phyloP scores from a whole-genome alignment of 108 stramenopile species.

The Nitzschia sp. region DNA sequence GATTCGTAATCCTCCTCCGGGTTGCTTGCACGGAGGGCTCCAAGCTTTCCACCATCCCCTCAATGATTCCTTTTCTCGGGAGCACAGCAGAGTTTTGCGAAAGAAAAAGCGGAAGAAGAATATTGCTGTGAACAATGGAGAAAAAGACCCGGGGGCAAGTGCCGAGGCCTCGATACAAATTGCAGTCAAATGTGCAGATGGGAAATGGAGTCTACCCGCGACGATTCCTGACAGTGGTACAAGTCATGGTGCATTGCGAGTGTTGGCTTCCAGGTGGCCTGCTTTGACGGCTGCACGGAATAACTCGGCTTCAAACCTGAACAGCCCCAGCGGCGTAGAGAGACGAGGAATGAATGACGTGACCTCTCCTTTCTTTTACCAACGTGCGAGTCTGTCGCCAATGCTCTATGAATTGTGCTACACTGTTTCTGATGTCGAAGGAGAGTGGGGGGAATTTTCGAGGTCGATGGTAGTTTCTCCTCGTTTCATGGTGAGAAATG shows the following conservation, averaged over 20 bases:
- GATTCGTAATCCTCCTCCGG: background rate
- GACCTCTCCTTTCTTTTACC: slow-evolving; percentile 2
- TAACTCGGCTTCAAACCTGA: background rate
- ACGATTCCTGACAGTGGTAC: slow-evolving; percentile 50
- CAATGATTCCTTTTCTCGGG: slow-evolving; percentile 31
- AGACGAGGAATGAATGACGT: slow-evolving; percentile 2
- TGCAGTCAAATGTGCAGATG: slow-evolving; percentile 47
- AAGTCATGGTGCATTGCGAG: slow-evolving; percentile 53
- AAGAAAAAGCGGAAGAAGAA: slow-evolving; percentile 16
- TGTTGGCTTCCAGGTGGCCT: slow-evolving; percentile 63
- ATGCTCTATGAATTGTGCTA: slow-evolving; percentile 63
- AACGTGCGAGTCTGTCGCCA: slow-evolving; percentile 27
- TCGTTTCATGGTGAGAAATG: slow-evolving; percentile 62
- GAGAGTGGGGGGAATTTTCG: slow-evolving; percentile 75
- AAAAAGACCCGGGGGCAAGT: background rate
- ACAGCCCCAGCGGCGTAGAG: background rate
- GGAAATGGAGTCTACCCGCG: slow-evolving; percentile 51
- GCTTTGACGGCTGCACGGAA: slow-evolving; percentile 21
- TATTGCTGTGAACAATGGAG: background rate
- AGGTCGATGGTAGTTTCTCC: slow-evolving; percentile 52
- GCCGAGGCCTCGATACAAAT: slow-evolving; percentile 26
- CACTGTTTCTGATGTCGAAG: slow-evolving; percentile 50
- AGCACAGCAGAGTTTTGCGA: slow-evolving; percentile 23
- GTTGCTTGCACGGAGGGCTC: slow-evolving; percentile 20
- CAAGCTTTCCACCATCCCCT: slow-evolving; percentile 60